A percentile compares a stretch with the other conserved stretches of the same genome.
Evolutionary conservation across 257 asterid genomes (phyloP).

Genomic region (Solanum etuberosum): DNA sequence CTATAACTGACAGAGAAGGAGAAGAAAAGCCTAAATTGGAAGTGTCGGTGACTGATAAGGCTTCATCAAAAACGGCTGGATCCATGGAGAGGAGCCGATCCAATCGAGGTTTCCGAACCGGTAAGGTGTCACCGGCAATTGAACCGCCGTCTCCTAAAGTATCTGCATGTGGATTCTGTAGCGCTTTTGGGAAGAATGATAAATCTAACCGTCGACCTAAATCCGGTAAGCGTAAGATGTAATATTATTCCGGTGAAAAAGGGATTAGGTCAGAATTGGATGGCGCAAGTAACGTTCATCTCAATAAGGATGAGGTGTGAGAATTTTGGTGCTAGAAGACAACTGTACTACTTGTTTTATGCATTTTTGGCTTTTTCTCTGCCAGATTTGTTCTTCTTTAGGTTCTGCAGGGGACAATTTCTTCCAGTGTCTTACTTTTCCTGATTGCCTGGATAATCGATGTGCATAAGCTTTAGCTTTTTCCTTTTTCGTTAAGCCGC

Average conservation of each 20-base stretch:
- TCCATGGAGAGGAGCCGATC: slow-evolving; percentile 47
- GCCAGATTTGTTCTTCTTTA: neutral
- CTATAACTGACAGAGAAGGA: neutral
- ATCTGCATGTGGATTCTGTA: slow-evolving; percentile 45
- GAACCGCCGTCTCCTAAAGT: slow-evolving; percentile 47
- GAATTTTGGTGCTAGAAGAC: slow-evolving; percentile 15
- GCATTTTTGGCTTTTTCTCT: neutral
- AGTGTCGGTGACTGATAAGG: neutral
- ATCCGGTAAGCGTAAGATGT: slow-evolving; percentile 27
- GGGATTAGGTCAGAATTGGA: neutral
- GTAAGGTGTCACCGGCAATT: slow-evolving; percentile 37
- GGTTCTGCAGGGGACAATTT: neutral
- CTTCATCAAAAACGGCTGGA: slow-evolving; percentile 14
- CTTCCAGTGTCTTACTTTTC: neutral
- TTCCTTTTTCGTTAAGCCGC: neutral
- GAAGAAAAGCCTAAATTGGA: neutral
- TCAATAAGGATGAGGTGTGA: slow-evolving; percentile 14
- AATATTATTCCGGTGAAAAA: slow-evolving; percentile 5
- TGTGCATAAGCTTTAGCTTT: slow-evolving; percentile 8
- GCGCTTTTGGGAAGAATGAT: slow-evolving; percentile 29
- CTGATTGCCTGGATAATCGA: neutral
- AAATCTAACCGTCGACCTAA: slow-evolving; percentile 20
- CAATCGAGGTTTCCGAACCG: slow-evolving; percentile 25
- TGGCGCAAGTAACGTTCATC: slow-evolving; percentile 2
- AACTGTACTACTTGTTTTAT: neutral